Percentiles rank a stretch among this genome's conserved stretches.
phyloP scores from a whole-genome alignment of 768 basidiomycete species.

The Mycena epipterygia region DNA sequence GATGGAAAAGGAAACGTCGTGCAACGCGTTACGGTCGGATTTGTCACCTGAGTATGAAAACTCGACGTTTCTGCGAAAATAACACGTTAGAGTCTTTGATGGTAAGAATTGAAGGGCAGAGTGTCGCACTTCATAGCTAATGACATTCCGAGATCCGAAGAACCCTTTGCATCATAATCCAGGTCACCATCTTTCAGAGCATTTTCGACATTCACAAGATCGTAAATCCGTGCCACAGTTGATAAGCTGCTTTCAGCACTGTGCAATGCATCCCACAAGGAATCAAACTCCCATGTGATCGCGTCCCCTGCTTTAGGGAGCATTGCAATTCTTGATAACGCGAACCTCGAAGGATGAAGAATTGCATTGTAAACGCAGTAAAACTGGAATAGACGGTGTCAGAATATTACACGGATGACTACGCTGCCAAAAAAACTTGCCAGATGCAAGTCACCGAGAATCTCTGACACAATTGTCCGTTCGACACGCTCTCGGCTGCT shows the following conservation, averaged over 20 bases:
- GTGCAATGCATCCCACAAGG: slow-evolving; percentile 32
- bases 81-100: slow-evolving; percentile 29
- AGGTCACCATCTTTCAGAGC: background rate
- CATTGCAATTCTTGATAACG: slow-evolving; percentile 54
- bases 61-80: slow-evolving; percentile 49
- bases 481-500: background rate
- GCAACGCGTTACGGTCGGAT: slow-evolving; percentile 35
- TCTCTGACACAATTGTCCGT: background rate
- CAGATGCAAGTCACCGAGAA: slow-evolving; percentile 28
- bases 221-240: background rate
- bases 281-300: background rate
- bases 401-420: no score
- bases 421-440: no score
- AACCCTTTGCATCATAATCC: background rate
- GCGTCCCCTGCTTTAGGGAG: slow-evolving; percentile 41
- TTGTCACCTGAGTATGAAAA: slow-evolving; percentile 50
- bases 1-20: slow-evolving; percentile 52
- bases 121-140: slow-evolving; percentile 39
- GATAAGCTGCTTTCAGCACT: slow-evolving; percentile 5
- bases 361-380: slow-evolving; percentile 52
- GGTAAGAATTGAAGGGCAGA: no score
- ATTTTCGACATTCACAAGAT: background rate
- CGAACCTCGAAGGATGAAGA: slow-evolving; percentile 48
- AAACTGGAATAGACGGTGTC: slow-evolving; percentile 42
- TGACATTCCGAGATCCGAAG: background rate